These are phyloP conservation scores for Stephania yunnanensis DNA, from an alignment of 164 flowering plant species.

Conservation along the genomic window DNA sequence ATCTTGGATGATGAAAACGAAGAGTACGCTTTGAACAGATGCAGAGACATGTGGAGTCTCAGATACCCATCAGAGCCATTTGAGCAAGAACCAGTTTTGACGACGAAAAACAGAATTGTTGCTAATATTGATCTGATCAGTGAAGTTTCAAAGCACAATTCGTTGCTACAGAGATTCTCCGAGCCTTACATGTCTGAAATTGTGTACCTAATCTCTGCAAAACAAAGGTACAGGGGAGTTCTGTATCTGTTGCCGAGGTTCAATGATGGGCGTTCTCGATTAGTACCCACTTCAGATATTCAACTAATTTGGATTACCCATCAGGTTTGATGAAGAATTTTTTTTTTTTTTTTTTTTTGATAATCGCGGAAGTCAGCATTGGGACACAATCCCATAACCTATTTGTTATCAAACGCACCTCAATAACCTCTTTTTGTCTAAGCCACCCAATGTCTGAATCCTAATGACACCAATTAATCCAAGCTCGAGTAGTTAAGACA, in stretches of 20 bases:
- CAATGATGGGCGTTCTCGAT: constrained; percentile 30
- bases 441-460: too few species aligned
- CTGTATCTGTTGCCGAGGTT: constrained; percentile 43
- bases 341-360: too few species aligned
- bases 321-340: constrained; percentile 33
- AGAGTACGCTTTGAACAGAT: constrained; percentile 77
- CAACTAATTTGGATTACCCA: constrained; percentile 84
- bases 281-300: constrained; percentile 74
- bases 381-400: too few species aligned
- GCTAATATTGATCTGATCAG: constrained; percentile 31
- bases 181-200: constrained; percentile 62
- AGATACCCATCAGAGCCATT: constrained; percentile 76
- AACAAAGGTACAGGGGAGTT: constrained; percentile 63
- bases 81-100: constrained; percentile 39
- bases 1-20: constrained; percentile 79
- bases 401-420: too few species aligned
- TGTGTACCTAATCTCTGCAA: constrained; percentile 71
- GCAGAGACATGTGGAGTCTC: constrained; percentile 57
- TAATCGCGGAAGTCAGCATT: too few species aligned
- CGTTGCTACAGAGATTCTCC: constrained; percentile 36
- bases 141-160: constrained; percentile 35
- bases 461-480: too few species aligned
- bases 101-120: background rate
- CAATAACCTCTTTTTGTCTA: too few species aligned
- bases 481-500: too few species aligned